phyloP scores from a whole-genome alignment of 139 green algal genomes.

The Tetradesmus obliquus region DNA sequence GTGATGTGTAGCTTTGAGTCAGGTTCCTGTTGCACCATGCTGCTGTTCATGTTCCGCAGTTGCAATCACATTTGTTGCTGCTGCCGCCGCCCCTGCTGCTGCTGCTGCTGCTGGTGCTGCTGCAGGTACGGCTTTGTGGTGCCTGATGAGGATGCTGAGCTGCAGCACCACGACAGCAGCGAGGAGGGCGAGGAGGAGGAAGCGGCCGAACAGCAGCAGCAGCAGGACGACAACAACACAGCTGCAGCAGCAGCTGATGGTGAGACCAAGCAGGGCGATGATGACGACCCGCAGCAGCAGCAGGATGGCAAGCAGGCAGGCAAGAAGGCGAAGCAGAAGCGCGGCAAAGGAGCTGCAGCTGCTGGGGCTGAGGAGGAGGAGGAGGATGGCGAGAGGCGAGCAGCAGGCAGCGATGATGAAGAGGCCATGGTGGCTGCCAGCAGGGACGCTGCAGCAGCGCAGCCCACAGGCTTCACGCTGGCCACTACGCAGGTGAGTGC shows the following conservation, averaged over 20 bases:
- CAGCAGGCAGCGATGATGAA: conserved; percentile 7
- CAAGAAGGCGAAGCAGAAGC: not conserved
- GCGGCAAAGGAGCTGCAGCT: conserved; percentile 34
- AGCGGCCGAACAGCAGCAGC: conserved; percentile 10
- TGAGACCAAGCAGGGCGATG: not conserved
- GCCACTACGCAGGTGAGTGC: conserved; percentile 62
- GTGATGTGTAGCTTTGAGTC: not conserved
- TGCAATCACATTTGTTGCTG: not conserved
- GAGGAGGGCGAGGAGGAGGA: conserved; percentile 42
- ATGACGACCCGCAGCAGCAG: not conserved
- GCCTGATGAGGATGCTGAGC: conserved; percentile 42
- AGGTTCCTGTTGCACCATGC: not conserved
- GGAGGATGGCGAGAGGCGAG: not conserved
- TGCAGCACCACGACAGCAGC: conserved; percentile 49
- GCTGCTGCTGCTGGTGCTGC: not conserved
- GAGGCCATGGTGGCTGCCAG: conserved; percentile 50
- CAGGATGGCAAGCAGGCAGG: conserved; percentile 18
- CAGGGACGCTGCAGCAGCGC: conserved; percentile 60
- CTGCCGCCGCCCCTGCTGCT: not conserved
- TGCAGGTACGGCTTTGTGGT: conserved; percentile 62
- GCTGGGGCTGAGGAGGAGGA: conserved; percentile 21
- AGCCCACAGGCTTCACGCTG: conserved; percentile 87
- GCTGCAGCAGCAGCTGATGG: conserved; percentile 35
- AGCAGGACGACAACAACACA: not conserved
- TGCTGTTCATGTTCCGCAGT: not conserved